Conservation (phyloP, 768 basidiomycete genomes). For the Suillus subalutaceus region DNA sequence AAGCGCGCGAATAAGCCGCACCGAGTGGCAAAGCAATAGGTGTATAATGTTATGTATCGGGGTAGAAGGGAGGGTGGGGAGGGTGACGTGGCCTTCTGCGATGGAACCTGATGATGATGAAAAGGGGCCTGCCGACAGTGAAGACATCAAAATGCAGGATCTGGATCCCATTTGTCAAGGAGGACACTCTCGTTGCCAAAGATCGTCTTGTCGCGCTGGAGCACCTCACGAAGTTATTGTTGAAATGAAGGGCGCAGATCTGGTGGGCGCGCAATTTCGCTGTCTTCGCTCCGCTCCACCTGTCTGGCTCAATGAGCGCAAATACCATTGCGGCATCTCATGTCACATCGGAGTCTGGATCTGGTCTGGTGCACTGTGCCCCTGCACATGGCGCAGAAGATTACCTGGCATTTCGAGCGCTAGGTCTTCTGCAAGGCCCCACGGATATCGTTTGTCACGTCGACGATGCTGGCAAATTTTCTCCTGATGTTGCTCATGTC, state of each 20-base stretch:
- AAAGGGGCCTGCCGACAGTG: no score
- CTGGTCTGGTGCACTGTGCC: conserved; percentile 93
- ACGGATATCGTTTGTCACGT: conserved; percentile 78
- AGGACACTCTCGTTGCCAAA: conserved; percentile 46
- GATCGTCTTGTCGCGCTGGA: conserved; percentile 47
- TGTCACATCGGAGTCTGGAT: conserved; percentile 87
- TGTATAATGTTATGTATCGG: no score
- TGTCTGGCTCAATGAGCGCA: conserved; percentile 21
- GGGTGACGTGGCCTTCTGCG: no score
- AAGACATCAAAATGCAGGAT: no score
- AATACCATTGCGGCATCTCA: conserved; percentile 69
- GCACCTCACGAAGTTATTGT: conserved; percentile 17
- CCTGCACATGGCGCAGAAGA: conserved; percentile 96
- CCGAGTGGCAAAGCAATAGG: no score
- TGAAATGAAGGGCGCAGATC: conserved; percentile 40
- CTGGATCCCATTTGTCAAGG: conserved; percentile 24
- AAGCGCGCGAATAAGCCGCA: no score
- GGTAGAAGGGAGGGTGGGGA: no score
- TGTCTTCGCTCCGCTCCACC: conserved; percentile 48
- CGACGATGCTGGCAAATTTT: conserved; percentile 74
- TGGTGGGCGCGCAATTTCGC: conserved; percentile 65
- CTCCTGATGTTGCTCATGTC: conserved; percentile 54
- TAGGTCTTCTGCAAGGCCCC: conserved; percentile 46
- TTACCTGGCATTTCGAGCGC: conserved; percentile 71
- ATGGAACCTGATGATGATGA: no score